Conservation (phyloP, 768 basidiomycete genomes). For the Dentipellis fragilis region DNA sequence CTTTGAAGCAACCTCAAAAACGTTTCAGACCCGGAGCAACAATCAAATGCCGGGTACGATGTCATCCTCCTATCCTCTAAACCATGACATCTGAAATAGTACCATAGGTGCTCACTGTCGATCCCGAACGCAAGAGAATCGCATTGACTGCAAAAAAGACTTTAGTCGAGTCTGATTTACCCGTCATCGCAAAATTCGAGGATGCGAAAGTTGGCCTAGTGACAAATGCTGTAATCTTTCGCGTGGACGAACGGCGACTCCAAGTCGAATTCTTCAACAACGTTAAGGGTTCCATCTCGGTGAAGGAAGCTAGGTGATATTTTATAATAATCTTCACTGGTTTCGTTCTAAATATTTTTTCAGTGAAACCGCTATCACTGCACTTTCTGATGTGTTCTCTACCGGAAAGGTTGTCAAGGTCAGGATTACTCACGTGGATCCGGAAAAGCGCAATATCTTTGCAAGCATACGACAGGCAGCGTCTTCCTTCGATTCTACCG, state of each 20-base stretch:
- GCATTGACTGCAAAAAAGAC: conserved; percentile 87
- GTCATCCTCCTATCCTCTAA: background rate
- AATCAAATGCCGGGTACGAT: conserved; percentile 78
- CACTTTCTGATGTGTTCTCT: conserved; percentile 53
- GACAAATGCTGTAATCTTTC: conserved; percentile 77
- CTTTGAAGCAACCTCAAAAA: conserved; percentile 87
- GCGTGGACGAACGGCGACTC: conserved; percentile 68
- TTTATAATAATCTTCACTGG: background rate
- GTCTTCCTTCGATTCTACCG: conserved; percentile 34
- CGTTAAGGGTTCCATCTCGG: conserved; percentile 71
- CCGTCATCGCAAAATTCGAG: conserved; percentile 53
- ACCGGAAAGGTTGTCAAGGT: conserved; percentile 81
- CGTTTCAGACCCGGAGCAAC: conserved; percentile 74
- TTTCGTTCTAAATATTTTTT: conserved; percentile 1
- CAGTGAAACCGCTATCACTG: conserved; percentile 58
- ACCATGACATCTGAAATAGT: conserved; percentile 1
- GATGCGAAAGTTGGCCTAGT: conserved; percentile 63
- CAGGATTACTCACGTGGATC: conserved; percentile 57
- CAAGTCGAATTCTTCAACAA: conserved; percentile 90
- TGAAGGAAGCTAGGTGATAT: conserved; percentile 68
- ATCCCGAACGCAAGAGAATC: conserved; percentile 72
- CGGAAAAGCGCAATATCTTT: conserved; percentile 52
- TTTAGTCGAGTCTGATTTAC: conserved; percentile 70
- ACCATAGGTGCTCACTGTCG: conserved; percentile 67
- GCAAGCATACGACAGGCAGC: conserved; percentile 83